Evolutionary conservation across 163 green algal species (phyloP).

Genomic region (Chlorella variabilis): DNA sequence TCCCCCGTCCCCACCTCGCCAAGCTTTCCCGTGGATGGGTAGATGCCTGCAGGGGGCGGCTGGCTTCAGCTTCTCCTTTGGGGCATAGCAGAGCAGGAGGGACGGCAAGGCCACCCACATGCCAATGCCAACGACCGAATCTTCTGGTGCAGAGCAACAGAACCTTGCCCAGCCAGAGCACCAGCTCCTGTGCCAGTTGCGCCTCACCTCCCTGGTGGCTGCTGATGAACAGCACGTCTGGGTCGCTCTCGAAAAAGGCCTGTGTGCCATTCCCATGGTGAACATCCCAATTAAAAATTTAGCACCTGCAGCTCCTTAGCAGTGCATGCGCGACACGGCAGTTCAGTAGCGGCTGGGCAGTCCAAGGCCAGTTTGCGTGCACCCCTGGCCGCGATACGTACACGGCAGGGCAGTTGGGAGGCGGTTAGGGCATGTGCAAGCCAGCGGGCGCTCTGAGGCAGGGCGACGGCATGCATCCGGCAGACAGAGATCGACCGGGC

Average conservation of each 20-base stretch:
- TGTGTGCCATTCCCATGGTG: constrained; percentile 78
- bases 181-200: too few species aligned
- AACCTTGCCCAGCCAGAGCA: too few species aligned
- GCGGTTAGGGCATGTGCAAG: too few species aligned
- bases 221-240: constrained; percentile 71
- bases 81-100: too few species aligned
- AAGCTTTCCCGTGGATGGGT: constrained; percentile 32
- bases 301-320: constrained; percentile 18
- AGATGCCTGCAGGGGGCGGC: background rate
- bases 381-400: too few species aligned
- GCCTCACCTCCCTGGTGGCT: constrained; percentile 63
- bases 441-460: too few species aligned
- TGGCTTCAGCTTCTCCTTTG: background rate
- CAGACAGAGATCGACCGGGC: too few species aligned
- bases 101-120: too few species aligned
- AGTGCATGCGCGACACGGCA: background rate
- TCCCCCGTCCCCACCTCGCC: constrained; percentile 50
- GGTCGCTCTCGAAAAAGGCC: constrained; percentile 71
- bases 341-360: background rate
- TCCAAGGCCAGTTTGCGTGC: background rate
- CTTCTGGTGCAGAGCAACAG: too few species aligned
- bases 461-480: too few species aligned
- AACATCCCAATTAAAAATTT: constrained; percentile 80
- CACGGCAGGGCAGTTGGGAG: too few species aligned
- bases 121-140: too few species aligned